Conservation (phyloP, 2,329 filamentous ascomycete genomes). For the Neurospora sp. region DNA sequence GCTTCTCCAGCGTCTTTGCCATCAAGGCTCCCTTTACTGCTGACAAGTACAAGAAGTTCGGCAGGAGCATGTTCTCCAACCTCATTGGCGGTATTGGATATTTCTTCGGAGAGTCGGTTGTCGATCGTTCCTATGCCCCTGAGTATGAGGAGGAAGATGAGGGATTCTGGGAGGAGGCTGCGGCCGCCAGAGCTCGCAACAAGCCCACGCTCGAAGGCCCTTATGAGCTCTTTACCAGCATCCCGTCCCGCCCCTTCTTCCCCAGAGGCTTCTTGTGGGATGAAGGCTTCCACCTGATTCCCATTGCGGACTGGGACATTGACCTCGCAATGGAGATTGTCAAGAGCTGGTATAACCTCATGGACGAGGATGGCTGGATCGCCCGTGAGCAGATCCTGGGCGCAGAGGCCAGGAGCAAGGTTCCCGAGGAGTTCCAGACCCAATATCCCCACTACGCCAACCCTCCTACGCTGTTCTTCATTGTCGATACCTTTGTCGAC, state of each 20-base stretch:
- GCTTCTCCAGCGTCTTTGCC: conserved; percentile 63
- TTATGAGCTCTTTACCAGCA: conserved; percentile 79
- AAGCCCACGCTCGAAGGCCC: conserved; percentile 67
- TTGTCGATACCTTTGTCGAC: conserved; percentile 75
- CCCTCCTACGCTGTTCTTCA: conserved; percentile 86
- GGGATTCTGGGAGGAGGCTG: conserved; percentile 89
- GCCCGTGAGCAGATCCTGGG: conserved; percentile 92
- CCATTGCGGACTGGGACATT: conserved; percentile 88
- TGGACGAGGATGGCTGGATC: conserved; percentile 98
- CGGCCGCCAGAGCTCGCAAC: conserved; percentile 62
- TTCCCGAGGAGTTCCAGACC: conserved; percentile 83
- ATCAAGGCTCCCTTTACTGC: conserved; percentile 67
- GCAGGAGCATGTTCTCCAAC: conserved; percentile 87
- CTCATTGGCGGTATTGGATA: conserved; percentile 90
- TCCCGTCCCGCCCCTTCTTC: conserved; percentile 92
- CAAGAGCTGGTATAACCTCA: conserved; percentile 90
- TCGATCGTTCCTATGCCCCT: conserved; percentile 82
- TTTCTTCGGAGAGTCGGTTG: conserved; percentile 80
- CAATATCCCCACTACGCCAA: conserved; percentile 98
- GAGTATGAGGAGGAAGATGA: conserved; percentile 95
- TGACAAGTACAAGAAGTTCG: conserved; percentile 67
- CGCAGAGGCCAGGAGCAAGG: conserved; percentile 84
- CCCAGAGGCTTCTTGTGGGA: conserved; percentile 96
- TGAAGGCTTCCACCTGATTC: conserved; percentile 89
- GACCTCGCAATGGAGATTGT: conserved; percentile 82